Base-by-base conservation (phyloP, 1,139 yeast species). In the Debaryomyces udenii region DNA sequence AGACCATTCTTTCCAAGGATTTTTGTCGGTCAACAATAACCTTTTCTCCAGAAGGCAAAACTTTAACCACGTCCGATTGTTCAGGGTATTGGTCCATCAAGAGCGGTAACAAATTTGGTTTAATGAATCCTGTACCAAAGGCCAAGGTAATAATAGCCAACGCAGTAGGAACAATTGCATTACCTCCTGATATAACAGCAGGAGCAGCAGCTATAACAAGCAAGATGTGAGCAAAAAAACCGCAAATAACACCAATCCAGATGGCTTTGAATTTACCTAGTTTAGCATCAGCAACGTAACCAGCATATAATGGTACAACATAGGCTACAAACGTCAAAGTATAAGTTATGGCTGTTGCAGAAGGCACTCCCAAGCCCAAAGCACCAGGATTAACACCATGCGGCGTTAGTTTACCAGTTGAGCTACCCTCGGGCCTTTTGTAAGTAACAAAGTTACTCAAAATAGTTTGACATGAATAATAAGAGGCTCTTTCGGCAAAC, bases 1-100 rank as follows among this genome's bases (percentile, higher is more conserved):
- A 76, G 48, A 89, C 83, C 66, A 88, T 76, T 61, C 86, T 77
- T 66, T 86, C 89, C 45, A 86, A 68, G 10, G 96, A 81, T 45
- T 81, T 71, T 52, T 80, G 77, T 40, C 87, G 84, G 55, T 86
- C 93, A 32, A 84, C 76, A 50, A 88, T 77, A 26, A 86, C 91
- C 34, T 74, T 69, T 55, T 81, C 84, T 39, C 89, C 95, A 32
- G 68, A 58, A 49, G 81, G 79, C 40, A 76, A 66, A 3, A 76
- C 78, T 56, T 74, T 76, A 40, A 87, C 81, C 43, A 76, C 79
- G 43, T 81, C 85, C 48, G 74, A 71, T 32, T 78, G 68, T 54
- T 77, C 74, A n/a, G 64, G 62, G 48, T 74, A 74, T 56, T 76
- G 81, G 48, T 76, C 79, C 74, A 76, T 66, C 44, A 76, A 57